Evolutionary conservation across 768 basidiomycete genomes (phyloP).

Genomic region (Termitomyces sp.): DNA sequence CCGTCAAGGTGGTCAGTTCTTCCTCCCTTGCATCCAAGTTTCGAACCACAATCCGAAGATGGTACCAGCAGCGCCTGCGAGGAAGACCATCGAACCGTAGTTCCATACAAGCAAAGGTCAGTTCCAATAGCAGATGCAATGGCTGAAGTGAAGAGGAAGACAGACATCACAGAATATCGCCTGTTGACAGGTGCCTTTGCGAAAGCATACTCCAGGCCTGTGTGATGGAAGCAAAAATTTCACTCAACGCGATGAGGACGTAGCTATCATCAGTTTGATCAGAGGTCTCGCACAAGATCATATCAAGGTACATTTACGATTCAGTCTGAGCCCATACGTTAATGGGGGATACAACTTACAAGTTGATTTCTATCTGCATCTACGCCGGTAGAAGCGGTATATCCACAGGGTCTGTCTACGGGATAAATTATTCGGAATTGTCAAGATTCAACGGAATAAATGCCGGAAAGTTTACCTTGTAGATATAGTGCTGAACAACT

Average conservation of each 20-base stretch:
- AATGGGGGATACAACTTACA: constrained; percentile 51
- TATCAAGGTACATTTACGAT: constrained; percentile 33
- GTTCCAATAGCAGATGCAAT: constrained; percentile 62
- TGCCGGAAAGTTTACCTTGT: constrained; percentile 46
- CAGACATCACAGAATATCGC: constrained; percentile 78
- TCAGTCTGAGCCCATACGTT: constrained; percentile 79
- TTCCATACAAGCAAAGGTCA: constrained; percentile 76
- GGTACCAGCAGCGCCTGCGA: constrained; percentile 50
- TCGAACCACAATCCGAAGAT: constrained; percentile 54
- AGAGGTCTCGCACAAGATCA: not conserved
- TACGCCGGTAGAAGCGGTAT: constrained; percentile 50
- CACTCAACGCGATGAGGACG: constrained; percentile 62
- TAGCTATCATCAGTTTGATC: constrained; percentile 25
- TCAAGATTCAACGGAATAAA: constrained; percentile 22
- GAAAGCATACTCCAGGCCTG: constrained; percentile 81
- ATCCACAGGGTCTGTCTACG: constrained; percentile 45
- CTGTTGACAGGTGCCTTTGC: constrained; percentile 86
- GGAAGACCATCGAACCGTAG: constrained; percentile 55
- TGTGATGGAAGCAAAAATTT: constrained; percentile 80
- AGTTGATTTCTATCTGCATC: constrained; percentile 34
- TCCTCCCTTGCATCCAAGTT: constrained; percentile 64
- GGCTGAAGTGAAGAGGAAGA: constrained; percentile 61
- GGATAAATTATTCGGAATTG: constrained; percentile 19
- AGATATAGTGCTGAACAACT: constrained; percentile 71
- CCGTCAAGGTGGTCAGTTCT: constrained; percentile 47